These are phyloP conservation scores for Leccinum incarnatum DNA, from an alignment of 768 basidiomycete genomes.

Conservation along the genomic window DNA sequence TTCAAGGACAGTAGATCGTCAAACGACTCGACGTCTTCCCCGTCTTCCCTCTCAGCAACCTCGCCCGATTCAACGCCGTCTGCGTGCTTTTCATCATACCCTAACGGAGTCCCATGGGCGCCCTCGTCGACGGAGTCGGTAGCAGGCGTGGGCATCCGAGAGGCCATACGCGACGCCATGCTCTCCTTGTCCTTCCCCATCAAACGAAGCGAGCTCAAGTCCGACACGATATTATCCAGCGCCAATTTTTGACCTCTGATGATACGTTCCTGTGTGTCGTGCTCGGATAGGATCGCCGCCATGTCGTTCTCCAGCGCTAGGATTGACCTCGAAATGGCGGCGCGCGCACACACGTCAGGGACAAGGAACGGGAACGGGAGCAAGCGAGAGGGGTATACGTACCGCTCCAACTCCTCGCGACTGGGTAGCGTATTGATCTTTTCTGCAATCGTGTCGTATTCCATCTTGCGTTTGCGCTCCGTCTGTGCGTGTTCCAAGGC, in stretches of 20 bases:
- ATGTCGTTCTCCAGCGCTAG: slow-evolving; percentile 73
- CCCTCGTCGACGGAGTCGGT: slow-evolving; percentile 36
- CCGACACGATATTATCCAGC: slow-evolving; percentile 60
- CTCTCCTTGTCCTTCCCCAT: slow-evolving; percentile 67
- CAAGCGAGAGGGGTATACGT: slow-evolving; percentile 28
- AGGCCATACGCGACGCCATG: slow-evolving; percentile 37
- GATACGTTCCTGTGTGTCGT: slow-evolving; percentile 66
- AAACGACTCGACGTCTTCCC: slow-evolving; percentile 36
- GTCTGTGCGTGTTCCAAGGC: slow-evolving; percentile 78
- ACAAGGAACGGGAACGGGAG: background rate
- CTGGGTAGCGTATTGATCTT: slow-evolving; percentile 76
- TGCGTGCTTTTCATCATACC: slow-evolving; percentile 35
- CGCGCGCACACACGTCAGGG: background rate
- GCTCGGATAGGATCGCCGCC: slow-evolving; percentile 67
- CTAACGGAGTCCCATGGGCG: slow-evolving; percentile 19
- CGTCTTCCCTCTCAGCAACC: slow-evolving; percentile 36
- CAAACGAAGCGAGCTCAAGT: slow-evolving; percentile 59
- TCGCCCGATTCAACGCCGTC: slow-evolving; percentile 46
- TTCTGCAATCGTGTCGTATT: slow-evolving; percentile 82
- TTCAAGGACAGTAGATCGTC: slow-evolving; percentile 26
- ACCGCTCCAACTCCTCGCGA: slow-evolving; percentile 77
- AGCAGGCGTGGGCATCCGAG: slow-evolving; percentile 48
- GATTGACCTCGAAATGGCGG: slow-evolving; percentile 52
- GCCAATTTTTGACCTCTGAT: slow-evolving; percentile 68
- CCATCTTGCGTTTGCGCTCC: slow-evolving; percentile 73